Conservation (phyloP, 73 alveolate genomes). For the Symbiodinium pilosum region DNA sequence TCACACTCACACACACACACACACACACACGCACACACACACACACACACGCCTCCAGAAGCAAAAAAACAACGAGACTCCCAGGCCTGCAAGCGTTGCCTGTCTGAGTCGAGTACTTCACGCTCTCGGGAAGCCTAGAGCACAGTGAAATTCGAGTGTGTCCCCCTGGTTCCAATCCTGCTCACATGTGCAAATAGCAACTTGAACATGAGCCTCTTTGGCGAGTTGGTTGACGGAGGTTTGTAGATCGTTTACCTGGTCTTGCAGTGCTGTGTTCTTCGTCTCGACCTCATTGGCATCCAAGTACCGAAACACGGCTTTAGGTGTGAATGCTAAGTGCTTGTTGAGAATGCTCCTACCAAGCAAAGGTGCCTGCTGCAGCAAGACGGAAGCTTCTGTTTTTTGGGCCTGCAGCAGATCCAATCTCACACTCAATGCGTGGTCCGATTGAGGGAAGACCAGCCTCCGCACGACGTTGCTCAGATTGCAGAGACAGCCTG, state of each 20-base stretch:
- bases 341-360: no score
- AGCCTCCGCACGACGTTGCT: neutral
- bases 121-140: conserved; percentile 2
- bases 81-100: neutral
- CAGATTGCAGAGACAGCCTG: neutral
- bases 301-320: neutral
- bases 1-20: neutral
- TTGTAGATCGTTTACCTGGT: neutral
- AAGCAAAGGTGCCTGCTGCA: neutral
- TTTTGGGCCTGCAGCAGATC: neutral
- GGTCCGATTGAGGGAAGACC: neutral
- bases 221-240: neutral
- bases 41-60: neutral
- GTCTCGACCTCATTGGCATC: neutral
- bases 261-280: neutral
- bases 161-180: no score
- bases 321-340: no score
- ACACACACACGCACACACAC: neutral
- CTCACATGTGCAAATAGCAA: neutral
- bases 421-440: neutral
- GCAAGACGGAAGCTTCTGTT: neutral
- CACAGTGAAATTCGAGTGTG: no score
- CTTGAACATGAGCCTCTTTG: neutral
- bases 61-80: neutral
- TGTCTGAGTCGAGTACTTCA: neutral